Evolutionary conservation across 2,329 filamentous ascomycete genomes (phyloP).

Genomic region (Pseudopithomyces chartarum): DNA sequence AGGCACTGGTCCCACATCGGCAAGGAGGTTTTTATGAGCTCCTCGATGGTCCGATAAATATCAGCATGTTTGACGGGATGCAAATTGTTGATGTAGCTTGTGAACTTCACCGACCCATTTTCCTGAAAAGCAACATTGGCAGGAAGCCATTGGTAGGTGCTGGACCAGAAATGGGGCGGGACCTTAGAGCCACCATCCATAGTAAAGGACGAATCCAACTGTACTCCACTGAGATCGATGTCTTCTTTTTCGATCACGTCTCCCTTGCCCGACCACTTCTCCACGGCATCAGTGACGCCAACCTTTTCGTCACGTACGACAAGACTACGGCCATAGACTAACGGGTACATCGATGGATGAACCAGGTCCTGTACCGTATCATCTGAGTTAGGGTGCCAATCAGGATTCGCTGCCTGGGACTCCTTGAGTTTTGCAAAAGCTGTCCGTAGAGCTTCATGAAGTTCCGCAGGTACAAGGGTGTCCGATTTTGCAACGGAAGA

Average conservation of each 20-base stretch:
- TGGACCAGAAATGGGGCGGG: conserved; percentile 2
- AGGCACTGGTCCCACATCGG: conserved; percentile 30
- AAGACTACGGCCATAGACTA: conserved; percentile 57
- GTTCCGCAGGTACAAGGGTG: conserved; percentile 41
- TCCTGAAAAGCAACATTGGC: conserved; percentile 53
- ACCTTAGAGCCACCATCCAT: too few species aligned
- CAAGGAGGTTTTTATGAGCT: conserved; percentile 22
- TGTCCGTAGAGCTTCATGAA: conserved; percentile 49
- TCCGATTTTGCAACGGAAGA: conserved; percentile 60
- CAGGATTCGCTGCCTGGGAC: conserved; percentile 54
- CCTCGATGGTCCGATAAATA: conserved; percentile 26
- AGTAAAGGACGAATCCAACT: too few species aligned
- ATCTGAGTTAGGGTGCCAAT: conserved; percentile 66
- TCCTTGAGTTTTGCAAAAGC: conserved; percentile 57
- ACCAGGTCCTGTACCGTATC: conserved; percentile 59
- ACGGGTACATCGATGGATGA: conserved; percentile 66
- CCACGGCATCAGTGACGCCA: background rate
- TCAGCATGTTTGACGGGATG: conserved; percentile 46
- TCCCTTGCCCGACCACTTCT: conserved; percentile 1
- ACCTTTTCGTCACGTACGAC: background rate
- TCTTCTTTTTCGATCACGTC: conserved; percentile 15
- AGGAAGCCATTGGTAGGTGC: conserved; percentile 54
- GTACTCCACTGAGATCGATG: conserved; percentile 39
- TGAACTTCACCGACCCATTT: conserved; percentile 44
- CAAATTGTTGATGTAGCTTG: conserved; percentile 61